Conservation (phyloP, 2,329 filamentous ascomycete genomes). For the Boeremia lycopersici region DNA sequence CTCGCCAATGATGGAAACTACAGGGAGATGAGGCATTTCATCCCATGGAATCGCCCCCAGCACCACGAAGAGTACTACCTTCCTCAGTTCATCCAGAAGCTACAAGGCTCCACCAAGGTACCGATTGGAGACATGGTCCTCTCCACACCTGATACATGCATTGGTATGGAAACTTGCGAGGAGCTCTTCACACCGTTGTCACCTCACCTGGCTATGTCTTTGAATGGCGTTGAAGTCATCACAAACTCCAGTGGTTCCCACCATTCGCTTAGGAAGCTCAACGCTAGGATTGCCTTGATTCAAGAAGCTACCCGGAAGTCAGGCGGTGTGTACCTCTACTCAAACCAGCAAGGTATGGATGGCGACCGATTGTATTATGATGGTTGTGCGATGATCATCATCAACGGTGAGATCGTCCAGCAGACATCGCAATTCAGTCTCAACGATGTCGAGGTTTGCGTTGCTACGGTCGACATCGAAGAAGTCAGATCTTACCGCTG, state of each 20-base stretch:
- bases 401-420: conserved; percentile 67
- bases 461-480: conserved; percentile 66
- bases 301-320: conserved; percentile 67
- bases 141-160: conserved; percentile 64
- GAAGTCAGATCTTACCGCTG: conserved; percentile 69
- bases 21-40: conserved; percentile 49
- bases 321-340: conserved; percentile 67
- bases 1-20: conserved; percentile 73
- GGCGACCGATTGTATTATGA: conserved; percentile 44
- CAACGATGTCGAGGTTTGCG: conserved; percentile 58
- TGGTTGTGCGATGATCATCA: conserved; percentile 67
- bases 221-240: conserved; percentile 74
- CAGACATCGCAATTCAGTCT: conserved; percentile 71
- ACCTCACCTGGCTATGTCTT: conserved; percentile 65
- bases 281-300: conserved; percentile 68
- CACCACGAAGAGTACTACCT: conserved; percentile 70
- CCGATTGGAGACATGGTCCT: conserved; percentile 73
- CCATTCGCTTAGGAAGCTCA: conserved; percentile 70
- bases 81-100: conserved; percentile 56
- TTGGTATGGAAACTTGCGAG: conserved; percentile 71
- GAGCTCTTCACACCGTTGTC: conserved; percentile 44
- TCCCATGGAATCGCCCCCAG: conserved; percentile 49
- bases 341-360: conserved; percentile 63
- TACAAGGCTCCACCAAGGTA: conserved; percentile 63
- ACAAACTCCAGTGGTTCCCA: conserved; percentile 72